Evolutionary conservation across 768 basidiomycete genomes (phyloP), one percentile per base, ranked within the genome.

Genomic region (Porphyrellus cyaneotinctus): DNA sequence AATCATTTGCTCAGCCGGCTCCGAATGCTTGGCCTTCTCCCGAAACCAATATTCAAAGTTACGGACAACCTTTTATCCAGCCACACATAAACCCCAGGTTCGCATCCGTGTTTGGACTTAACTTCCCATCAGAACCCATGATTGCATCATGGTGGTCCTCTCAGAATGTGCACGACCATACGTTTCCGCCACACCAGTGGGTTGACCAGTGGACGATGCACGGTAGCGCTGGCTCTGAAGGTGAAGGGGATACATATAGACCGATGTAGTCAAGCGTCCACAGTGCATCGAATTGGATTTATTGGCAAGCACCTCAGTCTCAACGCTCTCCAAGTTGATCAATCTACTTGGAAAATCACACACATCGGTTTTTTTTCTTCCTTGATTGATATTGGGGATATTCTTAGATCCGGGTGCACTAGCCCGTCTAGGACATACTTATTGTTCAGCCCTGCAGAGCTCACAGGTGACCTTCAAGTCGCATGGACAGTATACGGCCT

Each of bases 71-170:
- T 28, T 64, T 74, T 63, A 74, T 89, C n/a, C 87, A 89, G 58
- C 89, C 89, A 7, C 89, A 91, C 62, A 91, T 91, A 53, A 91
- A 91, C 60, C 89, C 89, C 10, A 78, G 84, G 12, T 91, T 91
- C 67, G 86, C 87, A 14, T 78, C 80, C 30, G 71, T 72, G 26
- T 86, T 88, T 56, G 85, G 82, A 23, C 65, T 83, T 51, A 72
- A 75, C 44, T 45, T 68, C 72, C 52, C 60, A 46, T 18, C 65
- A 22, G 42, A 48, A 36, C 26, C 69, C 62, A 51, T 63, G 63
- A 43, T 46, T 47, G 57, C 65, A 10, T 28, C 26, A 28, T 28
- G 26, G 26, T 59, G 53, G 53, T 57, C 61, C 37, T 43, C 64
- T 37, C 64, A 58, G 33, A 43, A 51, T 37, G 47, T 17, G 22